Base-by-base conservation (phyloP, 2,329 filamentous ascomycete genomes). In the Rhynchosporium agropyri region DNA sequence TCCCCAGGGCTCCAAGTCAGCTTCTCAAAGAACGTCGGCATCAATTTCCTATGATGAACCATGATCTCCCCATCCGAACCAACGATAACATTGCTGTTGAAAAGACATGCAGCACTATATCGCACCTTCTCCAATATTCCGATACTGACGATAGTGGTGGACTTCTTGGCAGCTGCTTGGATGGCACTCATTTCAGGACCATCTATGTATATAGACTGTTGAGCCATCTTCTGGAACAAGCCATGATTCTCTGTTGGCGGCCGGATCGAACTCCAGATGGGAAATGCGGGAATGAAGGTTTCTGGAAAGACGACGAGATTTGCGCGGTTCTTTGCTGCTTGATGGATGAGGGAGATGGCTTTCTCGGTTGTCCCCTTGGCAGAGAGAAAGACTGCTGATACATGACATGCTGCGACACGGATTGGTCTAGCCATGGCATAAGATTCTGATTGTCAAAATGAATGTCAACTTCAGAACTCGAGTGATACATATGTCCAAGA, bases 11-110 rank as follows among this genome's bases (percentile, higher is more conserved):
- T 75, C 83, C 83, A 85, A 0, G 78, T 81, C 29, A 85, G 66
- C 66, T 84, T 84, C 72, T 85, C 83, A 63, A 80, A 85, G 68
- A 84, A 85, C 0, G 82, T 85, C 0, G 83, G 81, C 70, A 82
- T 76, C 0, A 85, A 69, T 60, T 85, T 85, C 1, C 83, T 75
- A 62, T 84, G 81, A 61, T 84, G 82, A 0, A 80, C 77, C 2
- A 82, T 61, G 1, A 84, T 74, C 3, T 79, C 68, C 0, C 83
- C 82, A 3, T 76, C 63, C 2, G 69, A 63, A 0, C 73, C 74
- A 49, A 85, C 80, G 26, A 84, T 71, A 0, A 84, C 13, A 33
- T 82, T 82, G 0, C 81, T 79, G 66, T 84, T 84, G 70, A 77
- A 85, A 1, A 85, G 64, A 0, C 77, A 80, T 0, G 77, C 81